Base-by-base conservation (phyloP, 2,329 filamentous ascomycete species). In the Beauveria australis region DNA sequence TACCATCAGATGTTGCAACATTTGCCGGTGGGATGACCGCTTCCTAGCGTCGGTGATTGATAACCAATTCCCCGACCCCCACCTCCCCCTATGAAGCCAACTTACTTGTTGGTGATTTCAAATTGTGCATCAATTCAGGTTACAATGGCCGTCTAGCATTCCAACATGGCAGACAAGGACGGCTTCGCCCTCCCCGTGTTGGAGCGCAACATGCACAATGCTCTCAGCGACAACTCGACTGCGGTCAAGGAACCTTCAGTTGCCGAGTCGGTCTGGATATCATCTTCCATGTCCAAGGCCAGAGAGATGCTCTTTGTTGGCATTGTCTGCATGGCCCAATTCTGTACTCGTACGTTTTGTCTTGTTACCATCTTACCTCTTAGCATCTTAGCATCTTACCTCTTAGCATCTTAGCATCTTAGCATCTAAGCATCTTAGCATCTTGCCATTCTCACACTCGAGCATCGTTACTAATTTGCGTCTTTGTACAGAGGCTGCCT, bases 271-370 rank as follows among this genome's bases (percentile, higher is more conserved):
- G 53, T 53, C 4, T 70, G 68, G 68, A 59, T 67, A 2, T 62
- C 65, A 8, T 51, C 66, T 26, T 63, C 64, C 53, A 63, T 69
- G 19, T 68, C 69, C 2, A 61, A 66, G 12, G 52, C 64, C 0
- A 70, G 68, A 14, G 72, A 76, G 61, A 66, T 67, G 4, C 46
- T 75, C 10, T 78, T 81, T 55, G 71, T 81, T 24, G 63, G 66
- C 6, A 68, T 76, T 33, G 72, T 80, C 59, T 80, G 78, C 65
- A 72, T 76, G 66, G 73, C 78, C 4, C 76, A 80, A 64, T 70
- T 81, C 53, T 74, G 70, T 61, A 73, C 71, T 28, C 71, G 73
- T 73, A 56, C 41, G 63, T 62, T 16, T 41, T 8, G 18, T 3
- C 30, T 1, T 33, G 3, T 33, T 33, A 2, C 12, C 30, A 33